Conservation (phyloP, 805 yeast species). For the Cyberlindnera mississippiensis region DNA sequence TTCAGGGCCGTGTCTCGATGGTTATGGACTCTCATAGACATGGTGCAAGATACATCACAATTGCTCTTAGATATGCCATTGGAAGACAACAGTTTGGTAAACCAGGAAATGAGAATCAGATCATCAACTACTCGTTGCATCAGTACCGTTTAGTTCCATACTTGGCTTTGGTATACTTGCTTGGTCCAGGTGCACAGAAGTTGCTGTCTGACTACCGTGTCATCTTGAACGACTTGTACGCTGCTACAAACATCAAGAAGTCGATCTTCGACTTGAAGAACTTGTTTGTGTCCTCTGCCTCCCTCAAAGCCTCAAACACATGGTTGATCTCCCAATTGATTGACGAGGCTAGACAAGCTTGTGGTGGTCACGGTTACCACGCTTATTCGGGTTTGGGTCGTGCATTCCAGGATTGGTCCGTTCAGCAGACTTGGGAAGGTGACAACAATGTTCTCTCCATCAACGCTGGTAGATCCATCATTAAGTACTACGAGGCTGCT, state of each 20-base stretch:
- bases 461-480: conserved; percentile 73
- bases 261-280: conserved; percentile 66
- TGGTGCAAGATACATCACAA: conserved; percentile 74
- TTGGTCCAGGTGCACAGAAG: conserved; percentile 66
- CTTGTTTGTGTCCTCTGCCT: conserved; percentile 79
- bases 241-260: conserved; percentile 40
- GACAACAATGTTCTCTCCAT: conserved; percentile 85
- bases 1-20: conserved; percentile 90
- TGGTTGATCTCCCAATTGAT: conserved; percentile 80
- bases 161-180: conserved; percentile 72
- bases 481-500: conserved; percentile 39
- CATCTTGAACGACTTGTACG: conserved; percentile 51
- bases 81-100: conserved; percentile 57
- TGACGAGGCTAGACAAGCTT: conserved; percentile 82
- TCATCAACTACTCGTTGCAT: conserved; percentile 84
- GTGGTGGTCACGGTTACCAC: conserved; percentile 96
- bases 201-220: conserved; percentile 48
- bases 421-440: conserved; percentile 98
- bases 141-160: conserved; percentile 86
- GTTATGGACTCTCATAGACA: conserved; percentile 79
- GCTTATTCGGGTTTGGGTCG: conserved; percentile 90
- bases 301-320: conserved; percentile 84
- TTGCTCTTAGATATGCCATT: conserved; percentile 78
- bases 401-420: conserved; percentile 91
- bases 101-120: conserved; percentile 57